Conservation (phyloP, 2,329 filamentous ascomycete genomes). For the Penicillium griseofulvum region DNA sequence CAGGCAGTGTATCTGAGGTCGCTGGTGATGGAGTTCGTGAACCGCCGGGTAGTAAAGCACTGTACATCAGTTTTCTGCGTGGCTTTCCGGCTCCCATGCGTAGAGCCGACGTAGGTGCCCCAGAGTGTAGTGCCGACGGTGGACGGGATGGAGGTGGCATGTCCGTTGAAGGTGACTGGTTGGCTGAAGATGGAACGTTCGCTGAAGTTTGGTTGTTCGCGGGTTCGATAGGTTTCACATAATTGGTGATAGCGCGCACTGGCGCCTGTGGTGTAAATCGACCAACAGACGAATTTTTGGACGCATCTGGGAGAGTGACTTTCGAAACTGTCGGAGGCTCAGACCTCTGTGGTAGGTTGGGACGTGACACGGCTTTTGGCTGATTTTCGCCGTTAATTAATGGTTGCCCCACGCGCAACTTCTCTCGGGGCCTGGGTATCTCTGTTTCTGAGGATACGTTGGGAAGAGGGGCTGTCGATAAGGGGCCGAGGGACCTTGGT, state of each 20-base stretch:
- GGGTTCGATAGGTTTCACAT: neutral
- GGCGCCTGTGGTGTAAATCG: neutral
- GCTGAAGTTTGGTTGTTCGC: neutral
- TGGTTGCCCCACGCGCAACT: neutral
- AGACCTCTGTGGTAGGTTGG: neutral
- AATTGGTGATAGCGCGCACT: neutral
- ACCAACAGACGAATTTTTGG: neutral
- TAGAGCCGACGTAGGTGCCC: slow-evolving; percentile 26
- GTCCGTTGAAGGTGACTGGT: neutral
- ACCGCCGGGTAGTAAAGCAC: slow-evolving; percentile 32
- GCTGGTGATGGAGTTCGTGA: slow-evolving; percentile 12
- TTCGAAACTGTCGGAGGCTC: slow-evolving; percentile 1
- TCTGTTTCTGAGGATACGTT: neutral
- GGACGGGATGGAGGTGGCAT: slow-evolving; percentile 3
- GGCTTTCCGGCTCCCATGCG: slow-evolving; percentile 36
- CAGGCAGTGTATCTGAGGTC: slow-evolving; percentile 5
- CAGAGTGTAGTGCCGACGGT: slow-evolving; percentile 2
- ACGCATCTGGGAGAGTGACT: neutral
- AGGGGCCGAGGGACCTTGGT: neutral
- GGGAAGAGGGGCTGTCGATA: neutral
- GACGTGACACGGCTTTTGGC: neutral
- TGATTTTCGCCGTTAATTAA: neutral
- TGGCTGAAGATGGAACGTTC: neutral
- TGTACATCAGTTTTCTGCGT: slow-evolving; percentile 46
- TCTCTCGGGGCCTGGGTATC: neutral